phyloP scores from a whole-genome alignment of 805 yeast species.

The Metschnikowia gelsemii region DNA sequence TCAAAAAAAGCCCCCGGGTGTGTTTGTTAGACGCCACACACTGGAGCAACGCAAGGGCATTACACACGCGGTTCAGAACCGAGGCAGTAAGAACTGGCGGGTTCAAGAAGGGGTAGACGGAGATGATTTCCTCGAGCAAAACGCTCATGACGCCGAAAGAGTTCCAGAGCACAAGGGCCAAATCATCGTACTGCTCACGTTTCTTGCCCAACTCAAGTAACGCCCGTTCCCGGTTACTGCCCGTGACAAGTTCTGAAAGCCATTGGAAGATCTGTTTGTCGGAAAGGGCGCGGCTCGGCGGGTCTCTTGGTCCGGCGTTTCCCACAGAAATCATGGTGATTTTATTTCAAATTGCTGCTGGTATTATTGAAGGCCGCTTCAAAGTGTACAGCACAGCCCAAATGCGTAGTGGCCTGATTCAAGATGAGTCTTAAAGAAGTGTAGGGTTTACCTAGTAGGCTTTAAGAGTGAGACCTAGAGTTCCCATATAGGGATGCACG shows the following conservation, averaged over 20 bases:
- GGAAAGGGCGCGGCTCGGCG: constrained; percentile 31
- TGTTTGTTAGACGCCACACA: constrained; percentile 96
- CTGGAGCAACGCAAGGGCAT: constrained; percentile 89
- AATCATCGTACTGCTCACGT: constrained; percentile 90
- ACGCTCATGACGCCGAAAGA: constrained; percentile 96
- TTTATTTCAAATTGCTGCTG: neutral
- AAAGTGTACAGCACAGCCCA: too few relatives aligned
- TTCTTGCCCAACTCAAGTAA: constrained; percentile 88
- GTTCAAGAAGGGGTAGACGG: constrained; percentile 83
- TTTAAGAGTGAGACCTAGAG: too few relatives aligned
- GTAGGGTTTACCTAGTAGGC: too few relatives aligned
- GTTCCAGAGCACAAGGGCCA: constrained; percentile 91
- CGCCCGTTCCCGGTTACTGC: constrained; percentile 91
- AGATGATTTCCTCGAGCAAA: constrained; percentile 80
- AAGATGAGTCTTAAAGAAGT: too few relatives aligned
- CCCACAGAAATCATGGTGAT: neutral
- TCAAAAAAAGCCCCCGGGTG: constrained; percentile 78
- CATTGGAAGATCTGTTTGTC: constrained; percentile 86
- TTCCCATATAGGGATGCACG: too few relatives aligned
- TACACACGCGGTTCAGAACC: constrained; percentile 91
- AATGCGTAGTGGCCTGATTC: too few relatives aligned
- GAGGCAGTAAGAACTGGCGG: constrained; percentile 85
- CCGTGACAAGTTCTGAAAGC: constrained; percentile 87
- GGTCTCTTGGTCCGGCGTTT: constrained; percentile 2
- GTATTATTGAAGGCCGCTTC: too few relatives aligned